Conservation (phyloP, 148 eudicot genomes). For the Rhododendron ferrugineum region DNA sequence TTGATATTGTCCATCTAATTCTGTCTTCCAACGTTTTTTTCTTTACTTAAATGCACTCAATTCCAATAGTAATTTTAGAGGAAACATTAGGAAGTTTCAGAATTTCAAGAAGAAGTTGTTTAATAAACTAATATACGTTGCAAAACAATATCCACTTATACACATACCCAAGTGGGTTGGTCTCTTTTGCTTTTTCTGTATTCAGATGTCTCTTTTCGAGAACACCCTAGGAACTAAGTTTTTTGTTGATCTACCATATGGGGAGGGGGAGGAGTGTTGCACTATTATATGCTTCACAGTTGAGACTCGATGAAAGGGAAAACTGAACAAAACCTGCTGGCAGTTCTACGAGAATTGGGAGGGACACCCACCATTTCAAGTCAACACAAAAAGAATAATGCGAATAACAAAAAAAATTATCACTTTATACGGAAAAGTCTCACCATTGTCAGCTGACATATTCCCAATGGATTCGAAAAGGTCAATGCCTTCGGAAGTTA, state of each 20-base stretch:
- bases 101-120: background rate
- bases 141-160: background rate
- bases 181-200: background rate
- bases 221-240: background rate
- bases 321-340: background rate
- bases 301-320: background rate
- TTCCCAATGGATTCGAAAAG: conserved; percentile 44
- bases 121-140: background rate
- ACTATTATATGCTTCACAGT: background rate
- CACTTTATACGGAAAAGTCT: conserved; percentile 5
- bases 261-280: background rate
- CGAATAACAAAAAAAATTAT: background rate
- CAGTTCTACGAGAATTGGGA: background rate
- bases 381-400: background rate
- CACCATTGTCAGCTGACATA: conserved; percentile 31
- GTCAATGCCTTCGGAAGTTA: conserved; percentile 63
- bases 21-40: background rate
- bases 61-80: background rate
- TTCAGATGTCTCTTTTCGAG: background rate
- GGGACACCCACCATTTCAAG: background rate
- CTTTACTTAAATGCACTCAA: background rate
- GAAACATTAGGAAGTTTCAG: background rate
- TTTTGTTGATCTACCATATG: background rate
- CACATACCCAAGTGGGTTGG: background rate
- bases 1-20: background rate